Conservation (phyloP, 2,329 filamentous ascomycete genomes). For the Diplodia scrobiculata region DNA sequence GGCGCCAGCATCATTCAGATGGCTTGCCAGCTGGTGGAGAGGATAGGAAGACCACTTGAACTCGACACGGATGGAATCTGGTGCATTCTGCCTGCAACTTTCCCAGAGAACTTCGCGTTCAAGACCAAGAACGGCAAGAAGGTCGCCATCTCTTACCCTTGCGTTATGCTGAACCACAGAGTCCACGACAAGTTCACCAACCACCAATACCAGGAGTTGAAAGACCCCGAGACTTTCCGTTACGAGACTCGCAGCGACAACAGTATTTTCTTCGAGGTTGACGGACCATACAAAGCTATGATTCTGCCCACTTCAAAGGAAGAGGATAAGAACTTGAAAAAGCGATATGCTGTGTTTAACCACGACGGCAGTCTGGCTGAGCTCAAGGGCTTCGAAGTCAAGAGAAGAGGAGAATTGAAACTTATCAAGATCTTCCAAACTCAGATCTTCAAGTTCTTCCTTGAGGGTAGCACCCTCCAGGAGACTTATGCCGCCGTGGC, state of each 20-base stretch:
- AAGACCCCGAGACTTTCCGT: constrained; percentile 75
- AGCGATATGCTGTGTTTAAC: constrained; percentile 98
- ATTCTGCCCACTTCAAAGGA: constrained; percentile 96
- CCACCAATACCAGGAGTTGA: constrained; percentile 90
- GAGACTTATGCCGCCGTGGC: constrained; percentile 92
- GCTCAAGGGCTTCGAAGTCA: constrained; percentile 95
- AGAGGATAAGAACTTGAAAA: constrained; percentile 99
- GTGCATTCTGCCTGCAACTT: constrained; percentile 96
- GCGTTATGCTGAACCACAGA: constrained; percentile 97
- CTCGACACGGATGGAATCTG: constrained; percentile 98
- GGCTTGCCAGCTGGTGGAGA: constrained; percentile 88
- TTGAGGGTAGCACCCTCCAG: constrained; percentile 81
- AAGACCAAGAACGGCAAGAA: constrained; percentile 96
- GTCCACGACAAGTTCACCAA: constrained; percentile 96
- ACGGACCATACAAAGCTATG: constrained; percentile 97
- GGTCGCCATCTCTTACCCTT: constrained; percentile 92
- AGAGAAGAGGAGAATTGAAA: constrained; percentile 95
- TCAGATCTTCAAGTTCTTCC: constrained; percentile 98
- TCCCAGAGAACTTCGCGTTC: constrained; percentile 95
- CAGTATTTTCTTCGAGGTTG: constrained; percentile 98
- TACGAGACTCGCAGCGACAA: constrained; percentile 99
- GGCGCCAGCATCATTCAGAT: constrained; percentile 96
- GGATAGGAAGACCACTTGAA: constrained; percentile 88
- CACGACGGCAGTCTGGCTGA: constrained; percentile 94
- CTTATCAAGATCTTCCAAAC: constrained; percentile 99